Conservation (phyloP, 1,139 yeast species). For the Kodamaea plutei region DNA sequence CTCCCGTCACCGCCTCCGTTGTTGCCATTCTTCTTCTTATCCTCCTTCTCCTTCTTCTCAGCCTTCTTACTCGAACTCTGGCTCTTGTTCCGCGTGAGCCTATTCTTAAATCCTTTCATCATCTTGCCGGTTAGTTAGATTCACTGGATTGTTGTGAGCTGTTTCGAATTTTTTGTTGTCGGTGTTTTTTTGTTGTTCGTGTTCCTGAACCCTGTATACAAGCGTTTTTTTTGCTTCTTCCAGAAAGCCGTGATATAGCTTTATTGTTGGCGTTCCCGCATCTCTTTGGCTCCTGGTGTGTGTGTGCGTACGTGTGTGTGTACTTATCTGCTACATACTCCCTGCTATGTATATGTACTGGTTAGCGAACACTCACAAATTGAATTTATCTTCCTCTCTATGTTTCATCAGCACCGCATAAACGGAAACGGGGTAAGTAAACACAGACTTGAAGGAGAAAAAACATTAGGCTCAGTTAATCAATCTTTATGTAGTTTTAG, state of each 20-base stretch:
- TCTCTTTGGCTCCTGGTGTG: too few species aligned
- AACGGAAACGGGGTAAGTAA: too few species aligned
- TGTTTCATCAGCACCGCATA: too few species aligned
- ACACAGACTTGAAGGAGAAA: too few species aligned
- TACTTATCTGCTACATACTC: too few species aligned
- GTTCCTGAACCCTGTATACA: slow-evolving; percentile 1
- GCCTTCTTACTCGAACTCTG: slow-evolving; percentile 36
- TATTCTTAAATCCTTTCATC: slow-evolving; percentile 51
- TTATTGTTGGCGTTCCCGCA: too few species aligned
- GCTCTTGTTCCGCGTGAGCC: slow-evolving; percentile 44
- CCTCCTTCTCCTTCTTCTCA: slow-evolving; percentile 28
- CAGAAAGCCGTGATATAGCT: not conserved
- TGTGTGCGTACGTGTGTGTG: too few species aligned
- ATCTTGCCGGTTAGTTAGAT: slow-evolving; percentile 24
- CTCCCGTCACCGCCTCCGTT: slow-evolving; percentile 6
- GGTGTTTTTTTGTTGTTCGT: slow-evolving; percentile 1
- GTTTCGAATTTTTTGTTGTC: slow-evolving; percentile 1
- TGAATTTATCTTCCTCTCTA: too few species aligned
- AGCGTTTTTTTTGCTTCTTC: not conserved
- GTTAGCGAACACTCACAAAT: too few species aligned
- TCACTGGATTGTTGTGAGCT: slow-evolving; percentile 1
- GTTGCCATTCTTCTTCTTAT: slow-evolving; percentile 16
- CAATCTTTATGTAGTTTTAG: too few species aligned
- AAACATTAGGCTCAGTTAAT: too few species aligned
- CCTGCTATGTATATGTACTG: too few species aligned